phyloP scores from a whole-genome alignment of 768 basidiomycete species.

The Trametes villosa region DNA sequence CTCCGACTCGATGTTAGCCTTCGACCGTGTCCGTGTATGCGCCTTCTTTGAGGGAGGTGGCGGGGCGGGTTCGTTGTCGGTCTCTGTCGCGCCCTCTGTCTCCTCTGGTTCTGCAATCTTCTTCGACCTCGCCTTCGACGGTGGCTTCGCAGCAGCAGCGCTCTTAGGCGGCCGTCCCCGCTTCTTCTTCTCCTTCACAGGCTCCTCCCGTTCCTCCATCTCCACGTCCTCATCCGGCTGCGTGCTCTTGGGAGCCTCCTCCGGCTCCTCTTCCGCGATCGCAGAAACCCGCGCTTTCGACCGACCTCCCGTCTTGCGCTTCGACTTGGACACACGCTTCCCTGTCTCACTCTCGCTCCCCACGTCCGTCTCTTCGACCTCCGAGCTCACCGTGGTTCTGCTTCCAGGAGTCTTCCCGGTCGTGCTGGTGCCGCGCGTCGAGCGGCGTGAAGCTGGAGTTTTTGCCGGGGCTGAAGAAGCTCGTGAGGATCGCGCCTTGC shows the following conservation, averaged over 20 bases:
- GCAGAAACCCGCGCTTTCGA: slow-evolving; percentile 31
- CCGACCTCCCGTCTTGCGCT: slow-evolving; percentile 32
- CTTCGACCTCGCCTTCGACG: slow-evolving; percentile 8
- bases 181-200: slow-evolving; percentile 23
- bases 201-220: slow-evolving; percentile 9
- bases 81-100: neutral
- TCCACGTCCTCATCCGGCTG: slow-evolving; percentile 20
- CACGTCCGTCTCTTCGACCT: slow-evolving; percentile 30
- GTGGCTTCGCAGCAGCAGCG: slow-evolving; percentile 4
- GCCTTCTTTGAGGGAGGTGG: slow-evolving; percentile 20
- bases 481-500: slow-evolving; percentile 21
- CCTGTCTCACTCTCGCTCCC: slow-evolving; percentile 33
- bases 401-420: slow-evolving; percentile 22
- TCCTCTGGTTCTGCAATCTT: slow-evolving; percentile 3
- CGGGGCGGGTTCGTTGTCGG: neutral
- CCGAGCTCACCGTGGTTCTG: slow-evolving; percentile 20
- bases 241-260: slow-evolving; percentile 18
- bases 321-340: slow-evolving; percentile 30
- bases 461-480: slow-evolving; percentile 26
- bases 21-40: slow-evolving; percentile 26
- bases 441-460: slow-evolving; percentile 28
- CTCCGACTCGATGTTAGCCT: slow-evolving; percentile 21
- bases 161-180: slow-evolving; percentile 19
- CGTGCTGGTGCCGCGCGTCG: slow-evolving; percentile 23
- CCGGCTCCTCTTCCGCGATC: slow-evolving; percentile 37